phyloP scores from a whole-genome alignment of 2,329 filamentous ascomycete species.

The Huntiella moniliformis region DNA sequence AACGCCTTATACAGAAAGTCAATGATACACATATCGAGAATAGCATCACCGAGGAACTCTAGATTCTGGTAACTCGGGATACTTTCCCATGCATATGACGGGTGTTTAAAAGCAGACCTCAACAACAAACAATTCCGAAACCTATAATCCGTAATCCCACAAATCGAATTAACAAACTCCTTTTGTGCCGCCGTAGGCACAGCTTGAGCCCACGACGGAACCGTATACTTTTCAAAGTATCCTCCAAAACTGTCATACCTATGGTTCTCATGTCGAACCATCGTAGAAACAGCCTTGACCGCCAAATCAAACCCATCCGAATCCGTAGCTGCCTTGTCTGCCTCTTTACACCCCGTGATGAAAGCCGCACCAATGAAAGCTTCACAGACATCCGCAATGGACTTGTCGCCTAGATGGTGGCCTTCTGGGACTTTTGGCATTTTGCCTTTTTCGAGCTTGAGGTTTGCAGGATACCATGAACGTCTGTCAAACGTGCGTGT shows the following conservation, averaged over 20 bases:
- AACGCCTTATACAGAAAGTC: conserved; percentile 63
- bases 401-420: conserved; percentile 69
- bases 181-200: conserved; percentile 45
- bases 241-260: conserved; percentile 49
- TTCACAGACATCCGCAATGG: conserved; percentile 85
- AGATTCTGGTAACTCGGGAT: conserved; percentile 79
- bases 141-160: conserved; percentile 33
- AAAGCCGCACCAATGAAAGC: conserved; percentile 80
- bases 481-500: conserved; percentile 66
- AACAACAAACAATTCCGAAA: conserved; percentile 64
- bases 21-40: conserved; percentile 73
- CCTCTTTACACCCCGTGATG: conserved; percentile 26
- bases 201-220: conserved; percentile 51
- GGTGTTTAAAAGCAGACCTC: conserved; percentile 72
- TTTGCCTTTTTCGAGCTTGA: conserved; percentile 60
- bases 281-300: conserved; percentile 42
- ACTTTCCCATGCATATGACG: conserved; percentile 58
- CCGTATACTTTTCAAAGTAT: conserved; percentile 50
- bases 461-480: conserved; percentile 71
- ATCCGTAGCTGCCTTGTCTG: conserved; percentile 19
- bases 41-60: conserved; percentile 77
- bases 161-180: conserved; percentile 47
- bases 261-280: conserved; percentile 55
- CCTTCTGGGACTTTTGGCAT: conserved; percentile 23
- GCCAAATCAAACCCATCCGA: conserved; percentile 33